Percentiles rank a stretch among this genome's conserved stretches.
Evolutionary conservation across 2,329 filamentous ascomycete genomes (phyloP).

Genomic region (Elsinoe ampelina): DNA sequence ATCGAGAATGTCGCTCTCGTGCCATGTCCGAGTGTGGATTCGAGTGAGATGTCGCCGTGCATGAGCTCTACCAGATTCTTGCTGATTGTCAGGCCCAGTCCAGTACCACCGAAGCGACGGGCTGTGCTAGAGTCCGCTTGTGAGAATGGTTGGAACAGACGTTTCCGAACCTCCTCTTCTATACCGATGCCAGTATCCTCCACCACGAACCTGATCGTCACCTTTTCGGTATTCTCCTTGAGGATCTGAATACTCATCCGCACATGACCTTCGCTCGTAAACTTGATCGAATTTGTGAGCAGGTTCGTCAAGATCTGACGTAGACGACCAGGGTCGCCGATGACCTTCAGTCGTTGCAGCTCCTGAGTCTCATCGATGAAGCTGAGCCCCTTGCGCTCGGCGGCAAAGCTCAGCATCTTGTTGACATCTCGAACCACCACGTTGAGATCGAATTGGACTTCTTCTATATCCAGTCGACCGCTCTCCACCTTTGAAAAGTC

Average conservation of each 20-base stretch:
- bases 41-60: slow-evolving; percentile 62
- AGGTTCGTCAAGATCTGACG: slow-evolving; percentile 77
- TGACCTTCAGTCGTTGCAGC: slow-evolving; percentile 60
- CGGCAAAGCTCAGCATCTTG: slow-evolving; percentile 81
- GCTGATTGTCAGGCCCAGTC: slow-evolving; percentile 68
- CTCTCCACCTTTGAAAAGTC: slow-evolving; percentile 84
- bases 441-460: slow-evolving; percentile 68
- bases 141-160: slow-evolving; percentile 70
- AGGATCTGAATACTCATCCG: slow-evolving; percentile 56
- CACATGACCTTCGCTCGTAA: slow-evolving; percentile 60
- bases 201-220: slow-evolving; percentile 61
- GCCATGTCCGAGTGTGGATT: slow-evolving; percentile 57
- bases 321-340: slow-evolving; percentile 76
- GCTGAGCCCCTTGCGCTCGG: slow-evolving; percentile 66
- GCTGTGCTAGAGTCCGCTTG: slow-evolving; percentile 75
- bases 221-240: slow-evolving; percentile 53
- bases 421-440: slow-evolving; percentile 69
- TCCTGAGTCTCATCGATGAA: slow-evolving; percentile 58
- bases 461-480: slow-evolving; percentile 66
- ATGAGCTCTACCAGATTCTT: slow-evolving; percentile 74
- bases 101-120: slow-evolving; percentile 68
- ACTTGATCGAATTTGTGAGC: slow-evolving; percentile 68
- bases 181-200: slow-evolving; percentile 77
- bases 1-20: slow-evolving; percentile 71
- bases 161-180: slow-evolving; percentile 63